Base-by-base conservation (phyloP, 2,329 filamentous ascomycete species). In the Ophiosphaerella korrae region DNA sequence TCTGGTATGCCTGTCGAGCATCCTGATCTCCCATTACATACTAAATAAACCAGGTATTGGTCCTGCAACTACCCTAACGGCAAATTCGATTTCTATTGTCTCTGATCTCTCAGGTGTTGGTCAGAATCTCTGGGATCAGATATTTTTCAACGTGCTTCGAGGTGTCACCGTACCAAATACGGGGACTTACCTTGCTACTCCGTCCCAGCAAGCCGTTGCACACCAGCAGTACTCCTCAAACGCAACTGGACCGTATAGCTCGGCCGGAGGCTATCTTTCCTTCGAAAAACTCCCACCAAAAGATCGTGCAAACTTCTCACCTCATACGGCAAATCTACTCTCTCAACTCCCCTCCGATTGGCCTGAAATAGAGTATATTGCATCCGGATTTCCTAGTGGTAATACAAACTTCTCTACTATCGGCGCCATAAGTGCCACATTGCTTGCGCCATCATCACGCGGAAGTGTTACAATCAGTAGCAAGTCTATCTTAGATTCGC, bases 1-100 rank as follows among this genome's bases (percentile, higher is more conserved):
- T 74, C 70, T 2, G 64, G 66, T 52, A 54, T 37, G 42, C 2
- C n/a, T 37, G 7, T 9, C 12, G n/a, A 9, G 7, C 16, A 5
- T 26, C 16, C 14, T 8, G 2, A 33, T 4, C 12, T 9, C 26
- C 11, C 26, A 11, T 3, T 26, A 7, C 29, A 38, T 16, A 26
- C 40, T 55, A 13, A 52, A 12, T 3, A 13, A 24, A 7, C 3
- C 82, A 57, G 74, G 73, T 24, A 66, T 75, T 32, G 74, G 75
- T 3, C 62, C 58, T 1, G 49, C 43, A 4, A 33, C 18, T 1
- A 55, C 46, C 1, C 59, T 70, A 1, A 13, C 50, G 2, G n/a
- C 36, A 2, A 32, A 58, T 16, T 53, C 50, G 8, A 70, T 71
- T 38, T 31, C 44, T 2, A 33, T 69, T 3, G 16, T 70, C 11